Conservation (phyloP, 768 basidiomycete species). For the Suillus fuscotomentosus region DNA sequence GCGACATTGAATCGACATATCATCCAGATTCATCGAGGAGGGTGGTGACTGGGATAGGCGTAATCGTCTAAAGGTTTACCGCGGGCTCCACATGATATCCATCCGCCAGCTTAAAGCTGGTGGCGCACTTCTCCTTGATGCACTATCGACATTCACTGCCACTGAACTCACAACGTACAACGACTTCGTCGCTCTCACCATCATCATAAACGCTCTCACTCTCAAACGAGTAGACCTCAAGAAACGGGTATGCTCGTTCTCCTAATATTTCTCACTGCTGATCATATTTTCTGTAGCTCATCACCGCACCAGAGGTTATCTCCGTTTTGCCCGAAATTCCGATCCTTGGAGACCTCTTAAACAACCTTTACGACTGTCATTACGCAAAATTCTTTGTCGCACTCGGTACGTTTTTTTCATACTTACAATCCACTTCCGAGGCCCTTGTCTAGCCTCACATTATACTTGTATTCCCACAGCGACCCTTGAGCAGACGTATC, state of each 20-base stretch:
- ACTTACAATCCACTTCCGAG: background rate
- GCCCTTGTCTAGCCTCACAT: slow-evolving; percentile 1
- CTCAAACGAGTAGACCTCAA: slow-evolving; percentile 85
- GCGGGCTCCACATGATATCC: slow-evolving; percentile 79
- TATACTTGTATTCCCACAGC: slow-evolving; percentile 42
- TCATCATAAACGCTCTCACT: slow-evolving; percentile 75
- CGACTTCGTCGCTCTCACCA: slow-evolving; percentile 84
- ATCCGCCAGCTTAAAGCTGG: slow-evolving; percentile 90
- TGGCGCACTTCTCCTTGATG: slow-evolving; percentile 84
- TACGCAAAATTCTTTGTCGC: slow-evolving; percentile 94
- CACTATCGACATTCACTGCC: slow-evolving; percentile 92
- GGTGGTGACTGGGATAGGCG: slow-evolving; percentile 98
- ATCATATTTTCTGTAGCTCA: slow-evolving; percentile 51
- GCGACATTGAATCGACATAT: background rate
- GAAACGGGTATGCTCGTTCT: slow-evolving; percentile 63
- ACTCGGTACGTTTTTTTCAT: slow-evolving; percentile 52
- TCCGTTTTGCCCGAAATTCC: slow-evolving; percentile 83
- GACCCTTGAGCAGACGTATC: slow-evolving; percentile 82
- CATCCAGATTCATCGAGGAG: slow-evolving; percentile 77
- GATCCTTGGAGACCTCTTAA: slow-evolving; percentile 76
- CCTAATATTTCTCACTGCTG: background rate
- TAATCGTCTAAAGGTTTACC: slow-evolving; percentile 96
- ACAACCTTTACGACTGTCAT: slow-evolving; percentile 88
- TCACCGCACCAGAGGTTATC: slow-evolving; percentile 83
- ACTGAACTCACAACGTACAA: slow-evolving; percentile 86